Conservation (phyloP, 1,284 basidiomycete genomes). For the Phellinidium pouzarii region DNA sequence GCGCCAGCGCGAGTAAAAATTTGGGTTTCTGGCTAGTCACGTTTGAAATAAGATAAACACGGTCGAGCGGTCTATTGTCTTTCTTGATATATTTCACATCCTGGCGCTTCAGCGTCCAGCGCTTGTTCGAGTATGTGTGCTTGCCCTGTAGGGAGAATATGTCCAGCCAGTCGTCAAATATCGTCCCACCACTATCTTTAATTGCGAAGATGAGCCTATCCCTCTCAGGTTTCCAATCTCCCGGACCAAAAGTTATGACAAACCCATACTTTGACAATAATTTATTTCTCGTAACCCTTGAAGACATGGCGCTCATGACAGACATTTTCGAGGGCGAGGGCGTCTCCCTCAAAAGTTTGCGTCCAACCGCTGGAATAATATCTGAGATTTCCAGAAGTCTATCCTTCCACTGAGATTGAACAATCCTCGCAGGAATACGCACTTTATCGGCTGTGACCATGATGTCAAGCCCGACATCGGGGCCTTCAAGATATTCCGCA, state of each 20-base stretch:
- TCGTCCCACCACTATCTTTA: conserved; percentile 47
- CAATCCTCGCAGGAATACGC: conserved; percentile 41
- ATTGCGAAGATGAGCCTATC: conserved; percentile 40
- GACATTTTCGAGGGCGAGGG: conserved; percentile 42
- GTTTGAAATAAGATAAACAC: conserved; percentile 66
- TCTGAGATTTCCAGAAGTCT: conserved; percentile 35
- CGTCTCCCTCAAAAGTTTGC: conserved; percentile 27
- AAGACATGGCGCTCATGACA: conserved; percentile 26
- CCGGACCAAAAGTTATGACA: conserved; percentile 38
- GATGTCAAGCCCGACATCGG: conserved; percentile 27
- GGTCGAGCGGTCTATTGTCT: conserved; percentile 29
- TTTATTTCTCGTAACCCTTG: conserved; percentile 26
- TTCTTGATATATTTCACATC: conserved; percentile 42
- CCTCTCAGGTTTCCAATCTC: conserved; percentile 27
- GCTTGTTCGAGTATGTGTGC: conserved; percentile 35
- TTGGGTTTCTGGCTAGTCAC: conserved; percentile 65
- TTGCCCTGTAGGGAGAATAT: conserved; percentile 56
- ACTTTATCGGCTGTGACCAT: conserved; percentile 32
- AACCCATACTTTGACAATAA: conserved; percentile 42
- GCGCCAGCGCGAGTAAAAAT: conserved; percentile 72
- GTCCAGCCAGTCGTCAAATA: conserved; percentile 60
- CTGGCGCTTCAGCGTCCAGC: conserved; percentile 43
- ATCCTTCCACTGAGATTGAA: conserved; percentile 47
- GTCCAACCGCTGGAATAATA: conserved; percentile 36
- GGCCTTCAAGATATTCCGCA: conserved; percentile 35